These are phyloP conservation scores for Rhodomyrtus tomentosa DNA, from an alignment of 345 rosid species.

Conservation along the genomic window DNA sequence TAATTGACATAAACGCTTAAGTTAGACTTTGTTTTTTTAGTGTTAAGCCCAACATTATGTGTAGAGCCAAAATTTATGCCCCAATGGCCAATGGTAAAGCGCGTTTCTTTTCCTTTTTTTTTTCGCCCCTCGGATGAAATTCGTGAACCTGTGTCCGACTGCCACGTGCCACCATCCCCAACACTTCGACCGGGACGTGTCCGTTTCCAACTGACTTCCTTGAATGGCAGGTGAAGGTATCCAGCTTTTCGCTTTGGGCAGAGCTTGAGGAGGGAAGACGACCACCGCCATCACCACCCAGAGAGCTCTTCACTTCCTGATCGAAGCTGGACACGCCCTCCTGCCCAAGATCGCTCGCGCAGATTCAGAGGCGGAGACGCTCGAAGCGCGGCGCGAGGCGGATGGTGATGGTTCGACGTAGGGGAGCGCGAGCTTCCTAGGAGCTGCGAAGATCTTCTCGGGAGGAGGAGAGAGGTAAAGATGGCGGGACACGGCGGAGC, in stretches of 20 bases:
- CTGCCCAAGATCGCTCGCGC: neutral
- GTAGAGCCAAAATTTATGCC: too few relatives aligned
- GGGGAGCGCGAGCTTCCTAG: neutral
- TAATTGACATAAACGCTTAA: too few relatives aligned
- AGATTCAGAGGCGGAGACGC: neutral
- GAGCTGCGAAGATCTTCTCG: neutral
- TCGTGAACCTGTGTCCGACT: neutral
- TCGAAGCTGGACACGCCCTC: neutral
- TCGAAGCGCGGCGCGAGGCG: neutral
- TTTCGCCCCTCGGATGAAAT: neutral
- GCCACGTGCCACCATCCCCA: neutral
- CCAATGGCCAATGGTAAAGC: neutral
- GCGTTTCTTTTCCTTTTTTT: neutral
- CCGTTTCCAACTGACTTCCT: neutral
- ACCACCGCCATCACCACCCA: neutral
- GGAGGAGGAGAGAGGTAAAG: neutral
- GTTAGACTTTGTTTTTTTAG: too few relatives aligned
- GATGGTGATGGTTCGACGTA: neutral
- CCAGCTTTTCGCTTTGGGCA: neutral
- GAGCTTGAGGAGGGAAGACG: neutral
- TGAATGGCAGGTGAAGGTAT: slow-evolving; percentile 17
- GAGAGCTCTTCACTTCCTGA: neutral
- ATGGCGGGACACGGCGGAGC: slow-evolving; percentile 15
- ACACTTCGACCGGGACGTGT: neutral
- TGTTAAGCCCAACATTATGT: too few relatives aligned